These are phyloP conservation scores for Phytophthora colocasiae DNA, from an alignment of 352 stramenopile genomes.

Conservation along the genomic window DNA sequence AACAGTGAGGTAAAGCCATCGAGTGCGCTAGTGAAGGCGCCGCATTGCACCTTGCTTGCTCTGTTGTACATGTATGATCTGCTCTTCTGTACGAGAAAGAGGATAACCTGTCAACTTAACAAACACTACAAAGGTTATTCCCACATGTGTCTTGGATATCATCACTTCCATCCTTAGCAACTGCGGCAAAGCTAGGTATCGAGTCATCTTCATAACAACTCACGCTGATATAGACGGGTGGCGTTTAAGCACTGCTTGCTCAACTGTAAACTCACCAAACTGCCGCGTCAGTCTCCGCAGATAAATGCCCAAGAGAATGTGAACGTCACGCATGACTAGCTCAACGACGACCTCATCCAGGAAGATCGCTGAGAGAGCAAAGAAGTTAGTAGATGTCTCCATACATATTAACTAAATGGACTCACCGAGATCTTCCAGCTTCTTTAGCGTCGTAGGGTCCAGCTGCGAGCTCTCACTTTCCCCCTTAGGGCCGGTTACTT, in stretches of 20 bases:
- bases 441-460: conserved; percentile 42
- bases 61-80: no score
- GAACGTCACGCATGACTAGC: conserved; percentile 78
- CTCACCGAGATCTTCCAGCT: conserved; percentile 67
- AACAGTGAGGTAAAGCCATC: no score
- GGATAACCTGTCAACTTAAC: background rate
- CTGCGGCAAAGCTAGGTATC: no score
- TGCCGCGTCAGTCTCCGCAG: conserved; percentile 58
- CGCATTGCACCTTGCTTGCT: no score
- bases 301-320: conserved; percentile 72
- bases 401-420: background rate
- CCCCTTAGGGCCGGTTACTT: conserved; percentile 52
- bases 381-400: background rate
- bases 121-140: no score
- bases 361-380: conserved; percentile 57
- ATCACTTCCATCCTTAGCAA: no score
- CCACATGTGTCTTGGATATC: no score
- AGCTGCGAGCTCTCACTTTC: conserved; percentile 27
- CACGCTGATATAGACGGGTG: conserved; percentile 36
- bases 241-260: conserved; percentile 50
- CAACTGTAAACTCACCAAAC: conserved; percentile 71
- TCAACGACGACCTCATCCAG: conserved; percentile 84
- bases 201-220: background rate
- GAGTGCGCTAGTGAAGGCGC: no score
- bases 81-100: no score